phyloP scores from a whole-genome alignment of 176 grass and related monocot species.

The Luzula sylvatica region DNA sequence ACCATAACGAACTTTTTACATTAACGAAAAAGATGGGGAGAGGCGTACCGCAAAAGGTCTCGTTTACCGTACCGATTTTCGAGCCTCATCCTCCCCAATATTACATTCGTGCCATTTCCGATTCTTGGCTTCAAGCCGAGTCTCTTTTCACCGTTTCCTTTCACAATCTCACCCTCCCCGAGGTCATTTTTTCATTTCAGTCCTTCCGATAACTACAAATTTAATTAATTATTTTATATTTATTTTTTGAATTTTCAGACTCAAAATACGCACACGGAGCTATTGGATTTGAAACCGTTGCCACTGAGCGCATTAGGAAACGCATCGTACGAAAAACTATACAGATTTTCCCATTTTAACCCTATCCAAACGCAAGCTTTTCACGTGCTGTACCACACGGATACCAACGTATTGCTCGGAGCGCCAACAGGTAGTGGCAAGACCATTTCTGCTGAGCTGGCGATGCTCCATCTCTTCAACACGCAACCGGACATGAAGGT shows the following conservation, averaged over 20 bases:
- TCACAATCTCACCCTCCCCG: conserved; percentile 89
- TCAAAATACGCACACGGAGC: conserved; percentile 90
- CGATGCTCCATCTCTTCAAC: conserved; percentile 94
- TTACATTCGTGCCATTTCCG: conserved; percentile 86
- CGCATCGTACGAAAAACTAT: conserved; percentile 53
- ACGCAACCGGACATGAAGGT: conserved; percentile 97
- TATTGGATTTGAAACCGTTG: conserved; percentile 95
- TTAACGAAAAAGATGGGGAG: conserved; percentile 83
- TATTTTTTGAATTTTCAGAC: conserved; percentile 42
- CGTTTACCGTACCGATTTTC: conserved; percentile 93
- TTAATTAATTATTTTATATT: conserved; percentile 5
- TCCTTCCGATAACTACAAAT: neutral
- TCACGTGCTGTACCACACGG: conserved; percentile 82
- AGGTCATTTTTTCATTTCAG: conserved; percentile 37
- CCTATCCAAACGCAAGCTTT: conserved; percentile 99
- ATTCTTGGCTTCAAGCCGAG: conserved; percentile 89
- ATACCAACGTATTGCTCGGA: conserved; percentile 88
- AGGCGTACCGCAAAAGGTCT: conserved; percentile 69
- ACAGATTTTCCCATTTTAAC: conserved; percentile 96
- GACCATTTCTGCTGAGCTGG: conserved; percentile 92
- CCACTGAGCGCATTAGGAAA: conserved; percentile 70
- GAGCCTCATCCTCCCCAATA: conserved; percentile 98
- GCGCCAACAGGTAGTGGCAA: conserved; percentile 97
- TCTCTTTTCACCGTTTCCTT: conserved; percentile 88
- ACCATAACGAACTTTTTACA: conserved; percentile 86